Evolutionary conservation across 1,284 basidiomycete genomes (phyloP), one percentile per base, ranked within the genome.

Genomic region (Leccinum colubrinum): DNA sequence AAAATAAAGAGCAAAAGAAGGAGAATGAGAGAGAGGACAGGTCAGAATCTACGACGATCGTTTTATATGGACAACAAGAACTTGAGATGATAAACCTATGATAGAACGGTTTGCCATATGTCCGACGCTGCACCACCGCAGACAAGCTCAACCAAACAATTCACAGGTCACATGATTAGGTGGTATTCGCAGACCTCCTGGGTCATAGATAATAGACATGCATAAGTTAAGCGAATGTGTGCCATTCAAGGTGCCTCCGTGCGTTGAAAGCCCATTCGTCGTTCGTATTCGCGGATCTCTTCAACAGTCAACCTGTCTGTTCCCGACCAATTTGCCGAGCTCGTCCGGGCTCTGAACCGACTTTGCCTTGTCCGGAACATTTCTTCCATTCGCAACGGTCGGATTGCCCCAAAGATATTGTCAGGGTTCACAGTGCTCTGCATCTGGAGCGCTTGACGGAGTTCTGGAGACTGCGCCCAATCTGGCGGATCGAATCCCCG

Each of bases 251-350:
- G 65, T 15, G 55, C 33, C 20, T 56, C 62, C 30, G 67, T 66
- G 67, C 74, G 80, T 65, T 78, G 81, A 79, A 90, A 98, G 4
- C 95, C 95, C 95, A 98, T 98, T 63, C 91, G 82, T 69, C 83
- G 83, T 3, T 89, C 93, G 72, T 97, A 98, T 67, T 94, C 91
- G 61, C 82, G 79, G 77, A 95, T 87, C 76, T 98, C 95, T 65
- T 90, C 85, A 41, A 80, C 76, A 6, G 94, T 95, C 65, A 98
- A 79, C 39, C 87, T 83, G 78, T 98, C 95, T 14, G 88, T 79
- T 15, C 93, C 93, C 15, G 86, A 85, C 95, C 95, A 98, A 74
- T 97, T 97, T 50, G 95, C 96, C 17, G 93, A 95, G 70, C 92
- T 95, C 6, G 94, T 94, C 59, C 95, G 83, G 12, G 91, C 89